Base-by-base conservation (phyloP, 148 eudicot genomes). In the Euryodendron excelsum region DNA sequence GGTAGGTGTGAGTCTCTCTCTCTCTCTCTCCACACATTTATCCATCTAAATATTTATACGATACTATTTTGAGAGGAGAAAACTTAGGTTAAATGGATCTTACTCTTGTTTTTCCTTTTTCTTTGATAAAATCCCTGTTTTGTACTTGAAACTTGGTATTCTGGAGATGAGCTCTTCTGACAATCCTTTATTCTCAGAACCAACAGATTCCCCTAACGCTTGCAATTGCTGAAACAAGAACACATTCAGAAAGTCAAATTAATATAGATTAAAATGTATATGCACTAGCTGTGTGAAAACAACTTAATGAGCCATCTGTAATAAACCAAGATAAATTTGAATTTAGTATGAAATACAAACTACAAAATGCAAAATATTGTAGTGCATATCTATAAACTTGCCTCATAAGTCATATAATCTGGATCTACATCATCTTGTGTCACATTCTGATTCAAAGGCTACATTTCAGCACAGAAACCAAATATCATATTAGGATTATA, bases 351-450 rank as follows among this genome's bases (percentile, higher is more conserved):
- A 79, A 62, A 33, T 64, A 41, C 47, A 62, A 3, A 12, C 7
- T 58, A 27, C 52, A 5, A 45, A 47, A 47, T 4, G 25, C 7
- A 47, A 13, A 52, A 34, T 6, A 9, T 33, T 18, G 10, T 23
- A 61, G 3, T 72, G 56, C 11, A 33, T 58, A 68, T 39, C 59
- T 15, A 3, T 52, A 71, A 45, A 75, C 75, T 65, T 80, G 87
- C 97, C 91, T 92, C 97, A 74, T 92, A 90, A 68, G 91, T 84
- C 94, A 92, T 92, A 48, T 60, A 73, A 81, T 87, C 94, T 1
- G 87, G 93, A 90, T 89, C 89, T 76, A 89, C 75, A 15, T 82
- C 83, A 82, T 92, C 92, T 79, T 89, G 77, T 23, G 66, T 77
- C 41, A 39, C 74, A 81, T 83, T 80, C 68, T 81, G 82, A 53